These are phyloP conservation scores for Aethionema arabicum DNA, from an alignment of 345 rosid species.

Conservation along the genomic window DNA sequence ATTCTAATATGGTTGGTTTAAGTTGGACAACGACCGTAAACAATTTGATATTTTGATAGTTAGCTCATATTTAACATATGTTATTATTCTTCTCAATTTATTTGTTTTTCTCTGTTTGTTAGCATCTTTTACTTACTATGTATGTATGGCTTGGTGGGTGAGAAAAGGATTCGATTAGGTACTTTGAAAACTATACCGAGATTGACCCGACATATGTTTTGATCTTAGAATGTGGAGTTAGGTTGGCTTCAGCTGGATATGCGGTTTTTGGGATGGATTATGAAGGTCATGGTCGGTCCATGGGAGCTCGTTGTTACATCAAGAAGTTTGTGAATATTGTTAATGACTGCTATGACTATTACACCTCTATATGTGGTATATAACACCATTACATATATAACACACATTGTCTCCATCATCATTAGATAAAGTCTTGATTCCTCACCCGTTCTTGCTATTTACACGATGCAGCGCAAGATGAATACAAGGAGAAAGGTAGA, in stretches of 20 bases:
- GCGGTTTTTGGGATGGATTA: conserved; percentile 93
- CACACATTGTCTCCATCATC: background rate
- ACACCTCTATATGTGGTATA: conserved; percentile 84
- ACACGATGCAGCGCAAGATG: conserved; percentile 53
- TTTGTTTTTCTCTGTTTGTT: background rate
- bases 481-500: conserved; percentile 68
- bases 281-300: conserved; percentile 92
- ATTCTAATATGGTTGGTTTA: conserved; percentile 27
- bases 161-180: conserved; percentile 3
- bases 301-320: conserved; percentile 91
- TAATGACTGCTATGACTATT: conserved; percentile 70
- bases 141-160: conserved; percentile 19
- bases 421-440: background rate
- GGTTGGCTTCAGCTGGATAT: conserved; percentile 71
- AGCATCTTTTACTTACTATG: background rate
- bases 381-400: background rate
- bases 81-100: background rate
- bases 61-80: background rate
- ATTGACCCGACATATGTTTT: background rate
- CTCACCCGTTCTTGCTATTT: background rate
- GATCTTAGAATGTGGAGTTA: conserved; percentile 69
- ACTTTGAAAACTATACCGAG: conserved; percentile 7
- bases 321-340: conserved; percentile 78
- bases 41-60: conserved; percentile 5
- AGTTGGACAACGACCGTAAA: conserved; percentile 31